Evolutionary conservation across 148 eudicot species (phyloP), one percentile per base, ranked within the genome.

Genomic region (Cornus controversa): DNA sequence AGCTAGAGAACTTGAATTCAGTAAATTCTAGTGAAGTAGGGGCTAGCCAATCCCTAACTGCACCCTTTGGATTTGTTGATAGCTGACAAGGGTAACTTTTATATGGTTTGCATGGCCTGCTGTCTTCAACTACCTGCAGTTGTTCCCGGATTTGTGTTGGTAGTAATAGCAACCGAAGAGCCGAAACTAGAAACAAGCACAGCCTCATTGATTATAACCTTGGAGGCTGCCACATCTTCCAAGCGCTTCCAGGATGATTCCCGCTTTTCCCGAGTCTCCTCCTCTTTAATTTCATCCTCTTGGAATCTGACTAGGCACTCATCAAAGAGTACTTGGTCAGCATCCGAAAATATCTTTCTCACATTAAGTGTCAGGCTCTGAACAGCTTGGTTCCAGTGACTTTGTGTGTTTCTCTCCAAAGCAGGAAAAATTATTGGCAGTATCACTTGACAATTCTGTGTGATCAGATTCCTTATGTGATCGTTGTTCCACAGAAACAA

Each of bases 301-400:
- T 82, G 57, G 75, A 73, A 82, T 65, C 78, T 74, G 7, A 54
- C 75, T 22, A 78, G 31, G 77, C 84, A 82, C 66, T 82, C 84
- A 15, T 82, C 84, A 73, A 77, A 77, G 29, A 82, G 78, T 28
- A 66, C 54, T 73, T 65, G 84, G 74, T 82, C 84, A 40, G 78
- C 81, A 64, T 82, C 84, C 68, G 81, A 78, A 75, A 82, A 82
- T 23, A 78, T 34, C 67, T 82, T 82, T 60, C 77, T 69, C 45
- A 82, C 84, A 54, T 82, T 82, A 5, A 78, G 22, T 8, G 84
- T 78, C 47, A 82, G 75, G 73, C 81, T 78, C 27, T 74, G 84
- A 78, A 82, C 84, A 69, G 84, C 84, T 75, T 82, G 81, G 66
- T 78, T 82, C 84, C 84, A 82, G 74, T 82, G 84, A 78, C 75